phyloP scores from a whole-genome alignment of 768 basidiomycete genomes.

The Leccinum variicolor region DNA sequence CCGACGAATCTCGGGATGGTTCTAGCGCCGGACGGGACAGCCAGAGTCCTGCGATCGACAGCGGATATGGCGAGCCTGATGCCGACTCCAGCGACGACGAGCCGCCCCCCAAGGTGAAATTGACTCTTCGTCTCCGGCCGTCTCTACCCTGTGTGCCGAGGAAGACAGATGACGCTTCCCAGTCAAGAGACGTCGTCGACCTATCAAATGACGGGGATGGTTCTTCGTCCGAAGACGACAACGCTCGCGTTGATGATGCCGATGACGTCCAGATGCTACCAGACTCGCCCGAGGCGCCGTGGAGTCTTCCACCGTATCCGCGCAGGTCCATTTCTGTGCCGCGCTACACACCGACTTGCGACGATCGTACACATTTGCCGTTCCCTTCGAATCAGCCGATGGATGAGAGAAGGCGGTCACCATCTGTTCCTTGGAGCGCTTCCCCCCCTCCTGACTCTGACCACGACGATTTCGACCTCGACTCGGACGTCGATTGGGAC shows the following conservation, averaged over 20 bases:
- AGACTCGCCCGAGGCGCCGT: slow-evolving; percentile 36
- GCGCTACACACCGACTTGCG: slow-evolving; percentile 45
- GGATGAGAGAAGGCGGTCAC: slow-evolving; percentile 46
- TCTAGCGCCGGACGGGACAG: slow-evolving; percentile 10
- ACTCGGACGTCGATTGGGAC: slow-evolving; percentile 60
- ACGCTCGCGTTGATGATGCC: slow-evolving; percentile 18
- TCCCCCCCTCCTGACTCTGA: slow-evolving; percentile 72
- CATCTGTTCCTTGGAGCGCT: slow-evolving; percentile 55
- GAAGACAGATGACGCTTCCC: slow-evolving; percentile 9
- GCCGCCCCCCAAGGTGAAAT: slow-evolving; percentile 60
- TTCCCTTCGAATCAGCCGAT: slow-evolving; percentile 23
- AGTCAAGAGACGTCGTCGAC: slow-evolving; percentile 35
- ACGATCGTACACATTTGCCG: slow-evolving; percentile 34
- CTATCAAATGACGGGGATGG: slow-evolving; percentile 36
- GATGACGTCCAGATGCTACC: slow-evolving; percentile 19
- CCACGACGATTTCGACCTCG: slow-evolving; percentile 44
- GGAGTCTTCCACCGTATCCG: slow-evolving; percentile 55
- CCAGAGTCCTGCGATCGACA: slow-evolving; percentile 25
- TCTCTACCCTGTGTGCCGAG: slow-evolving; percentile 25
- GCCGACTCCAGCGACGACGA: slow-evolving; percentile 32
- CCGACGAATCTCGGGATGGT: slow-evolving; percentile 13
- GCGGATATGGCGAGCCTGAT: slow-evolving; percentile 23
- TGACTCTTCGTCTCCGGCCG: slow-evolving; percentile 60
- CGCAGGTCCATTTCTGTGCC: slow-evolving; percentile 57
- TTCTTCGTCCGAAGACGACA: slow-evolving; percentile 39